Percentiles rank a stretch among this genome's conserved stretches.
Evolutionary conservation across 2,329 filamentous ascomycete genomes (phyloP).

Genomic region (Plectosphaerella cucumerina): DNA sequence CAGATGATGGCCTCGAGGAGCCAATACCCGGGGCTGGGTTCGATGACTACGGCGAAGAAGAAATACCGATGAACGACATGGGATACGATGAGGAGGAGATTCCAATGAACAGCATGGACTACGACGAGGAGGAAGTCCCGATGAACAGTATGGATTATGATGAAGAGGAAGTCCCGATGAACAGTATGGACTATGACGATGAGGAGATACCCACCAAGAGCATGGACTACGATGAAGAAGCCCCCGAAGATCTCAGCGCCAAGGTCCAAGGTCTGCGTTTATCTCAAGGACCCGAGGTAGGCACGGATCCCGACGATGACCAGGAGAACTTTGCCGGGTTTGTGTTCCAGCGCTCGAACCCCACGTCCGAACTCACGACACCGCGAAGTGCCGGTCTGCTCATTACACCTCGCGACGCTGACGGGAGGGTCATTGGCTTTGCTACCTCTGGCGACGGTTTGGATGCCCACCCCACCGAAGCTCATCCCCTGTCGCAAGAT

Average conservation of each 20-base stretch:
- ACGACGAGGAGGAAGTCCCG: constrained; percentile 16
- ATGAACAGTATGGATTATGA: constrained; percentile 17
- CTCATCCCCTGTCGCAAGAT: neutral
- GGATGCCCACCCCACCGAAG: constrained; percentile 13
- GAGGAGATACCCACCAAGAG: constrained; percentile 1
- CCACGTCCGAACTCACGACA: constrained; percentile 44
- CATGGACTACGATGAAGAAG: constrained; percentile 14
- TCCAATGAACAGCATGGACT: constrained; percentile 9
- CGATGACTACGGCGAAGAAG: constrained; percentile 55
- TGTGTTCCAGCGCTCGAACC: constrained; percentile 51
- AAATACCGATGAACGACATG: constrained; percentile 54
- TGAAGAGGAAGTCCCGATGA: constrained; percentile 16
- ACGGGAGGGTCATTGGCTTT: constrained; percentile 53
- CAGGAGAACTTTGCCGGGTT: constrained; percentile 60
- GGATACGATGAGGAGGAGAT: constrained; percentile 34
- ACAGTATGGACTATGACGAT: constrained; percentile 8
- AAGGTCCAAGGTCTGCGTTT: neutral
- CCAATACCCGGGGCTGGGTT: constrained; percentile 57
- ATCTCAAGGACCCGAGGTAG: neutral
- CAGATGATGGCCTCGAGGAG: constrained; percentile 63
- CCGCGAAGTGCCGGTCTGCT: constrained; percentile 42
- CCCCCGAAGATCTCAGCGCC: neutral
- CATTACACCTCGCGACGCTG: constrained; percentile 50
- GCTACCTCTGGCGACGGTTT: constrained; percentile 46
- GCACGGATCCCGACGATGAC: constrained; percentile 47